Conservation (phyloP, 116 monocot genomes). For the Papilionanthe hybrid region DNA sequence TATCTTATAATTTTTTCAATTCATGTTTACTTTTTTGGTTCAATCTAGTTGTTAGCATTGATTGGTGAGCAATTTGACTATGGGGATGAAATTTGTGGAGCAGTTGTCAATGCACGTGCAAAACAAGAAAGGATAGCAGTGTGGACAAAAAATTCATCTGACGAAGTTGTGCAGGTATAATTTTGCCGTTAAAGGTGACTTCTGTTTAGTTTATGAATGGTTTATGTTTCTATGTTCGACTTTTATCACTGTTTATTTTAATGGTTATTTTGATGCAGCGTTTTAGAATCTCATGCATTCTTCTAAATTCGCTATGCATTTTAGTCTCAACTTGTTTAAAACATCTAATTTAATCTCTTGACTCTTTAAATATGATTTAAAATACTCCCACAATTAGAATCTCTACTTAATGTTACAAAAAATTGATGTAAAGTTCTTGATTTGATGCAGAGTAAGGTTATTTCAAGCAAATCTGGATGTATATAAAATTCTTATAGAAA, state of each 20-base stretch:
- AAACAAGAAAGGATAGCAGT: slow-evolving; percentile 63
- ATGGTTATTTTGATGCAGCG: neutral
- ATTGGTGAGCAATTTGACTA: slow-evolving; percentile 81
- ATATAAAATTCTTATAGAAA: no score
- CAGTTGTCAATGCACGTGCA: slow-evolving; percentile 59
- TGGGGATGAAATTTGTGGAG: slow-evolving; percentile 87
- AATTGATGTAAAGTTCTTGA: no score
- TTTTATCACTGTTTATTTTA: neutral
- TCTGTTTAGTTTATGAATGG: neutral
- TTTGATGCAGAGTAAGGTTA: no score
- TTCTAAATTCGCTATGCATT: no score
- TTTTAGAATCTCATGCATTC: neutral
- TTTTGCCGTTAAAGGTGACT: neutral
- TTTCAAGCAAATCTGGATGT: no score
- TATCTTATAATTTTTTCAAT: neutral
- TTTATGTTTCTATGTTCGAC: neutral
- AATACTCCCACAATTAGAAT: no score
- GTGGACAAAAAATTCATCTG: slow-evolving; percentile 68
- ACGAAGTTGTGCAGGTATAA: slow-evolving; percentile 68
- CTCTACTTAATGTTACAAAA: no score
- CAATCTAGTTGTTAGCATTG: slow-evolving; percentile 55
- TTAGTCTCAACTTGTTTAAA: no score
- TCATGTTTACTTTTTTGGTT: neutral
- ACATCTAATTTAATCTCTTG: no score
- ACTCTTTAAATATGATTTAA: no score